Conservation (phyloP, 495 filamentous ascomycete genomes). For the Cladorrhinum samala region DNA sequence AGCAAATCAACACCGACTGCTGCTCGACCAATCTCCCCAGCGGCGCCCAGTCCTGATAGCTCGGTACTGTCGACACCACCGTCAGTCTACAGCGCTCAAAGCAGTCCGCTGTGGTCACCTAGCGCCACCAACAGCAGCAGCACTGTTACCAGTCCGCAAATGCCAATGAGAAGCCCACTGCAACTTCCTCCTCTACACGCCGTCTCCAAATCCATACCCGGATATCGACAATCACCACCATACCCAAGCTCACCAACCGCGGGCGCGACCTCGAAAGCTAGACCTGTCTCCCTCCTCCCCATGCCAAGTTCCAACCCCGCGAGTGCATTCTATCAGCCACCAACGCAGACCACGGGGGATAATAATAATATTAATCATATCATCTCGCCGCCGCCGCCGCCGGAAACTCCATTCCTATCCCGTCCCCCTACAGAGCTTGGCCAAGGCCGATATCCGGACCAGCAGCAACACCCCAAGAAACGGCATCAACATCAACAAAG, state of each 20-base stretch:
- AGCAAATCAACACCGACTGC: not conserved
- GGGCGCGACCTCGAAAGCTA: too few species aligned
- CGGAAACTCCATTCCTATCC: too few species aligned
- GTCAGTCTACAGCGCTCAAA: slow-evolving; percentile 7
- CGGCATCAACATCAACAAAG: not conserved
- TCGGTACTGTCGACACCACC: slow-evolving; percentile 2
- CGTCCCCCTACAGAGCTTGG: too few species aligned
- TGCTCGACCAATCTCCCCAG: slow-evolving; percentile 4
- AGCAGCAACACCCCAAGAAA: too few species aligned
- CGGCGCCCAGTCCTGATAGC: not conserved
- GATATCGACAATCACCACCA: not conserved
- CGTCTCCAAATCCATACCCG: not conserved
- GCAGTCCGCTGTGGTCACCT: slow-evolving; percentile 5
- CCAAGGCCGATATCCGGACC: too few species aligned
- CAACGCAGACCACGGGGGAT: too few species aligned
- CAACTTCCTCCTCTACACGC: not conserved
- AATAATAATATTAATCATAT: too few species aligned
- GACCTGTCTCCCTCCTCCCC: too few species aligned
- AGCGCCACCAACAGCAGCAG: not conserved
- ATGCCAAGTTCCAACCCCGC: too few species aligned
- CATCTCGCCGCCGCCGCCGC: too few species aligned
- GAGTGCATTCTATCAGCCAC: too few species aligned
- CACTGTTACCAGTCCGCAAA: not conserved
- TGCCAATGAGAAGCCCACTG: not conserved
- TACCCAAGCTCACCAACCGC: too few species aligned